Conservation (phyloP, 2,329 filamentous ascomycete genomes). For the Periconia digitata region DNA sequence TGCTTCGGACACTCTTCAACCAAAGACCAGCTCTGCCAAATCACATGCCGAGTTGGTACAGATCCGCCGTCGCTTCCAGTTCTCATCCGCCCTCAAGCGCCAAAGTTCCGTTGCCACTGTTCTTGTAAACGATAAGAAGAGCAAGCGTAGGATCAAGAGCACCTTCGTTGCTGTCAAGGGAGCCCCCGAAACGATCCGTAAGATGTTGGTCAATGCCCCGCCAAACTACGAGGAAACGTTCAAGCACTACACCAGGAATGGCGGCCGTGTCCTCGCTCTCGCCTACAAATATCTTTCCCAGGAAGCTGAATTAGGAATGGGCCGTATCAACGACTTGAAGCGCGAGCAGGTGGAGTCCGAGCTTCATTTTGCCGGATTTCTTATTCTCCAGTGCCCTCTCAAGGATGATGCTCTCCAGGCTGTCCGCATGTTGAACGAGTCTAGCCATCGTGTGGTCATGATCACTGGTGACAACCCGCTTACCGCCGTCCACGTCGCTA, state of each 20-base stretch:
- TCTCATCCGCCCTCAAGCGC: constrained; percentile 93
- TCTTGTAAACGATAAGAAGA: constrained; percentile 68
- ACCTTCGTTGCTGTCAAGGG: constrained; percentile 97
- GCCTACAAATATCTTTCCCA: constrained; percentile 89
- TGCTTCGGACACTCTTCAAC: constrained; percentile 79
- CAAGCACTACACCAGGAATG: constrained; percentile 96
- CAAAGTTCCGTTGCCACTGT: constrained; percentile 93
- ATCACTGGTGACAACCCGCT: constrained; percentile 98
- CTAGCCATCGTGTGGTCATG: constrained; percentile 97
- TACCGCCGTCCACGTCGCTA: constrained; percentile 92
- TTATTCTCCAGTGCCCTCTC: constrained; percentile 91
- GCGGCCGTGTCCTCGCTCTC: constrained; percentile 88
- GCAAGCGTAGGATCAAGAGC: constrained; percentile 73
- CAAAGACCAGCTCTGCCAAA: constrained; percentile 59
- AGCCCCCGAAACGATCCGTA: constrained; percentile 93
- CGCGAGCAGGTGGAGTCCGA: constrained; percentile 87
- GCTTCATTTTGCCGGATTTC: constrained; percentile 88
- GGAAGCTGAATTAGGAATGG: constrained; percentile 78
- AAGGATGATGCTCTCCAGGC: constrained; percentile 95
- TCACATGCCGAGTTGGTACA: constrained; percentile 74
- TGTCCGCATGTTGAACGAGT: constrained; percentile 97
- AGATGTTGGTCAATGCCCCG: constrained; percentile 82
- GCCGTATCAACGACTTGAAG: constrained; percentile 89
- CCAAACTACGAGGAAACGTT: constrained; percentile 94
- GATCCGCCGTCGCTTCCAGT: constrained; percentile 95